Conservation (phyloP, 257 asterid species). For the Sherardia arvensis region DNA sequence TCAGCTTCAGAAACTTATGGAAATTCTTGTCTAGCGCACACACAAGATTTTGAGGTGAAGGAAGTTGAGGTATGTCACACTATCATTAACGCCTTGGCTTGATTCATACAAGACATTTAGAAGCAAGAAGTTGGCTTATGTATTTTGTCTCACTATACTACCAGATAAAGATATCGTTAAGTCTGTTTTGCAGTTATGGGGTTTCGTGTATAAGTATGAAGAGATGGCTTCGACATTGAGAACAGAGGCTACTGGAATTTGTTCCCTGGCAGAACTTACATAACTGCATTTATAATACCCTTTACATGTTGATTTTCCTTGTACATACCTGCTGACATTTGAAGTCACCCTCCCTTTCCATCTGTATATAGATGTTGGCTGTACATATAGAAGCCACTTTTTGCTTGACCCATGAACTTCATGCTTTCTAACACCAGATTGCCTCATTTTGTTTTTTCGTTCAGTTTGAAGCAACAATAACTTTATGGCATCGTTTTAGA, state of each 20-base stretch:
- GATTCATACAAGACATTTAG: neutral
- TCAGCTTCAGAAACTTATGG: constrained; percentile 82
- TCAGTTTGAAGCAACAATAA: neutral
- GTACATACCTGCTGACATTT: constrained; percentile 6
- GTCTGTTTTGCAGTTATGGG: constrained; percentile 58
- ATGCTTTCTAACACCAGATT: neutral
- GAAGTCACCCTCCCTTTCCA: neutral
- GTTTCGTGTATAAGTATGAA: constrained; percentile 73
- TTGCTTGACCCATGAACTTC: neutral
- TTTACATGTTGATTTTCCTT: neutral
- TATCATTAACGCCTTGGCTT: neutral
- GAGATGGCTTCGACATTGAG: constrained; percentile 54
- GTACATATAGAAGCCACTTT: constrained; percentile 5
- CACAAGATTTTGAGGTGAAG: constrained; percentile 64
- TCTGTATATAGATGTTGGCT: constrained; percentile 6
- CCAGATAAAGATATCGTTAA: neutral
- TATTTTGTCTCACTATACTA: neutral
- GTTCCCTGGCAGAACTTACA: constrained; percentile 27
- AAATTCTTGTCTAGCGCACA: constrained; percentile 65
- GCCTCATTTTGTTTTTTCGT: neutral
- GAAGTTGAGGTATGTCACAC: constrained; percentile 66
- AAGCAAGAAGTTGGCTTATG: neutral
- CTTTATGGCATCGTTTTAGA: no score
- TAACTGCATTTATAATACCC: neutral
- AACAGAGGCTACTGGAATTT: constrained; percentile 70